Evolutionary conservation across 192 early-diverging fungal genomes (phyloP).

Genomic region (Coemansia sp.): DNA sequence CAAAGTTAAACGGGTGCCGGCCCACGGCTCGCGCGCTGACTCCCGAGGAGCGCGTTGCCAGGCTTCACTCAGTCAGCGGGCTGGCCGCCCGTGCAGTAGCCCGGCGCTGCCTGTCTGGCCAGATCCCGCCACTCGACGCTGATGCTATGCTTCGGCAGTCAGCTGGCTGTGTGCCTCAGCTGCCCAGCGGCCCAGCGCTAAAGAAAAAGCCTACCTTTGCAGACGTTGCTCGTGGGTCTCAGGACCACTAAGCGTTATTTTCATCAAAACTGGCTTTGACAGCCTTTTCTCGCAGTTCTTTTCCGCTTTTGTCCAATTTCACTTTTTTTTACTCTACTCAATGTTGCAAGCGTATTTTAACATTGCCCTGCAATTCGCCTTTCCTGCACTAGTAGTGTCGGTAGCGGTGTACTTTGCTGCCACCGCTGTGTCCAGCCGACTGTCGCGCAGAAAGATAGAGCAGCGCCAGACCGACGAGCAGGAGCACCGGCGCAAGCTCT

Average conservation of each 20-base stretch:
- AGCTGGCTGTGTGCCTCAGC: background rate
- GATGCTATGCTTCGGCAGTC: conserved; percentile 30
- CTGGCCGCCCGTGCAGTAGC: conserved; percentile 51
- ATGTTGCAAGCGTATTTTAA: conserved; percentile 9
- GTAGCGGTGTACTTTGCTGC: conserved; percentile 9
- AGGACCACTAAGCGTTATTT: conserved; percentile 10
- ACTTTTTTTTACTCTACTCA: background rate
- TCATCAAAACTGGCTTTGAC: background rate
- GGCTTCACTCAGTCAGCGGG: conserved; percentile 45
- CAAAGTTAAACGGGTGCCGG: background rate
- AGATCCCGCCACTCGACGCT: conserved; percentile 30
- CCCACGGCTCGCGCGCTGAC: conserved; percentile 27
- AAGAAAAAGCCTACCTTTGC: conserved; percentile 43
- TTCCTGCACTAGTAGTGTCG: conserved; percentile 21
- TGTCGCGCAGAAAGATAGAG: background rate
- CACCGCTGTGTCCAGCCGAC: background rate
- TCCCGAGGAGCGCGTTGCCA: conserved; percentile 46
- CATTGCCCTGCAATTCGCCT: conserved; percentile 13
- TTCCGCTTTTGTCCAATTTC: conserved; percentile 5
- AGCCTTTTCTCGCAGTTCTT: background rate
- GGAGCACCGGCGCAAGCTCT: conserved; percentile 8
- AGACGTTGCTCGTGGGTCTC: conserved; percentile 32
- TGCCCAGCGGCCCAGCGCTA: background rate
- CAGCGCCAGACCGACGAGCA: conserved; percentile 5
- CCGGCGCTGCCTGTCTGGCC: conserved; percentile 48